Evolutionary conservation across 306 rosid species (phyloP).

Genomic region (Luffa aegyptiaca): DNA sequence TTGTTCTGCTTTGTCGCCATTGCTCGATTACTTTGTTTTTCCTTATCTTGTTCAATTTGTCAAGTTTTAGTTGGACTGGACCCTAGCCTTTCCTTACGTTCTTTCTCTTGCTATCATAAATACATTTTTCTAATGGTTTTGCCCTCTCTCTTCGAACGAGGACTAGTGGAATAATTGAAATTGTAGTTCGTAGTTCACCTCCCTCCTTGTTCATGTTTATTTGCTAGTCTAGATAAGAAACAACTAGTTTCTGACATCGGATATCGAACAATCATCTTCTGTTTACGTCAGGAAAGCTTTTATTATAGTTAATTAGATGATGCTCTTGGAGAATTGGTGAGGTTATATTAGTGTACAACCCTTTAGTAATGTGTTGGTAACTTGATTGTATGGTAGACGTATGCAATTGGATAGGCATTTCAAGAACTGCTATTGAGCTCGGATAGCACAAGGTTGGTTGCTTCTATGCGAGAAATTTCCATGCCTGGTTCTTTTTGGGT

Average conservation of each 20-base stretch:
- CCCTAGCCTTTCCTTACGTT: not conserved
- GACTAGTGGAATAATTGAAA: not conserved
- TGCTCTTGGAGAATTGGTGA: not conserved
- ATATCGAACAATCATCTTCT: not conserved
- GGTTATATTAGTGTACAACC: not conserved
- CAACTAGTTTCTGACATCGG: not conserved
- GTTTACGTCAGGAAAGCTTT: not conserved
- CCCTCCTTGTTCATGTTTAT: not conserved
- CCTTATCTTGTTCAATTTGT: not conserved
- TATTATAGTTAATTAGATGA: not conserved
- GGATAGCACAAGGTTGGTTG: not conserved
- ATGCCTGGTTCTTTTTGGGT: not conserved
- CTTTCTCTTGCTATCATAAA: not conserved
- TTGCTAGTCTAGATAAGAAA: not conserved
- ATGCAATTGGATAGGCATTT: not conserved
- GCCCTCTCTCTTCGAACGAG: not conserved
- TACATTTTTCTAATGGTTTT: not conserved
- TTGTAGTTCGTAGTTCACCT: not conserved
- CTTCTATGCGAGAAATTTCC: not conserved
- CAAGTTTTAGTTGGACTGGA: not conserved
- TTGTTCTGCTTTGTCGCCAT: not conserved
- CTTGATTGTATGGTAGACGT: not conserved
- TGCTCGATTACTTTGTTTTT: not conserved
- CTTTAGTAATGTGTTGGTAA: not conserved
- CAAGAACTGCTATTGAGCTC: not conserved